A percentile compares a stretch with the other conserved stretches of the same genome.
These are phyloP conservation scores for Sporisorium graminicola DNA, from an alignment of 1,284 basidiomycete species.

Conservation along the genomic window DNA sequence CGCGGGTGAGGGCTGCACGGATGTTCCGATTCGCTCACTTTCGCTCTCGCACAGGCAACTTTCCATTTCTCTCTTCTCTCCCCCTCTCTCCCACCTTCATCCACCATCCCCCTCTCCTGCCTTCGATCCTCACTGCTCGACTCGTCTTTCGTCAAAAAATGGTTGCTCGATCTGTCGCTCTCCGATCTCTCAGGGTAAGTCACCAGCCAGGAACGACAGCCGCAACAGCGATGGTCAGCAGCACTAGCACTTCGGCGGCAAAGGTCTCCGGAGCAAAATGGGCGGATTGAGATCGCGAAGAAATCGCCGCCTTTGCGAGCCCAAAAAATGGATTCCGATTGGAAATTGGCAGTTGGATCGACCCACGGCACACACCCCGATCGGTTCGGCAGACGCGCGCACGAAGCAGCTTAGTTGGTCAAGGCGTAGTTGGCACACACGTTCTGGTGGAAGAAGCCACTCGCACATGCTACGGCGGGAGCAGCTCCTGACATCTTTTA, in stretches of 20 bases:
- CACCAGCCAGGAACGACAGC: background rate
- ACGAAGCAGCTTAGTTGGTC: too few relatives aligned
- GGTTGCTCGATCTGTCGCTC: conserved; percentile 53
- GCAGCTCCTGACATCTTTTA: too few relatives aligned
- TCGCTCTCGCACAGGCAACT: conserved; percentile 9
- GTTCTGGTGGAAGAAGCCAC: too few relatives aligned
- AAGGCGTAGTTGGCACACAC: too few relatives aligned
- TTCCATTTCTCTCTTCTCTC: background rate
- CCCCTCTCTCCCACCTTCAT: background rate
- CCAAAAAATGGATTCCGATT: too few relatives aligned
- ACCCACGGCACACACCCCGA: background rate
- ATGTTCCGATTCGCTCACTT: conserved; percentile 9
- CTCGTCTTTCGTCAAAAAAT: conserved; percentile 17
- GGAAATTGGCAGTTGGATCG: background rate
- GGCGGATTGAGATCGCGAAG: too few relatives aligned
- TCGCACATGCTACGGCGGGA: too few relatives aligned
- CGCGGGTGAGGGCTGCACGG: background rate
- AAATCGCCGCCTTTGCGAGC: background rate
- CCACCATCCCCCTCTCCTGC: conserved; percentile 9
- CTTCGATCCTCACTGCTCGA: background rate
- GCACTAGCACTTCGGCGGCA: background rate
- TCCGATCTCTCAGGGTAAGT: conserved; percentile 51
- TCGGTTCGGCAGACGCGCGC: background rate
- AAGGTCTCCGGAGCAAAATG: background rate
- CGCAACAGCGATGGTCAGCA: background rate